Conservation (phyloP, 2,329 filamentous ascomycete genomes). For the Trichophyton rubrum region DNA sequence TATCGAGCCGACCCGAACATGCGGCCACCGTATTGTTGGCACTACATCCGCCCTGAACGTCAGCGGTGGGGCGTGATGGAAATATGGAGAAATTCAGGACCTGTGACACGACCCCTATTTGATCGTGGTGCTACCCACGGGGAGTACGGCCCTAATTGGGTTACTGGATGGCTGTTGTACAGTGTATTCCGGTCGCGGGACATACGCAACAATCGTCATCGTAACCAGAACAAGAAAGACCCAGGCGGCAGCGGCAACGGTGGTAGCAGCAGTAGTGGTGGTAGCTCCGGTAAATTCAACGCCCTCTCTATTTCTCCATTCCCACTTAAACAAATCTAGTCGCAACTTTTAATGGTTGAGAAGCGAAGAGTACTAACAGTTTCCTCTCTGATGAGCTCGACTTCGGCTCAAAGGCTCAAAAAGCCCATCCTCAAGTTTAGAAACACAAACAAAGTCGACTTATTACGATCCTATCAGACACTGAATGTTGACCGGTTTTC, state of each 20-base stretch:
- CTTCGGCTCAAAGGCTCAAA: constrained; percentile 17
- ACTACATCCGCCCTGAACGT: constrained; percentile 33
- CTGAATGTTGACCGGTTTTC: constrained; percentile 17
- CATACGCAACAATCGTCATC: constrained; percentile 36
- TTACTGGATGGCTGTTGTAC: constrained; percentile 36
- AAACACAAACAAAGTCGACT: constrained; percentile 18
- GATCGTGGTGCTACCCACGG: constrained; percentile 30
- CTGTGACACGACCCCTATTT: constrained; percentile 29
- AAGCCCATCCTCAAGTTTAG: constrained; percentile 15
- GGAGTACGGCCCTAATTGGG: constrained; percentile 37
- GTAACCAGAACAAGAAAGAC: constrained; percentile 25
- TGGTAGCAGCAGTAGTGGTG: constrained; percentile 3
- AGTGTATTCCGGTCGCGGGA: constrained; percentile 37
- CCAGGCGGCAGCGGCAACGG: constrained; percentile 10
- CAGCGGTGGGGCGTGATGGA: constrained; percentile 32
- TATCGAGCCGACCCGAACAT: constrained; percentile 26
- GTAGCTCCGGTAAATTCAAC: constrained; percentile 8
- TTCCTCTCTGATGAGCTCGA: constrained; percentile 12
- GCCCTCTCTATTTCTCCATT: background rate
- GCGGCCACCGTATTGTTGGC: constrained; percentile 35
- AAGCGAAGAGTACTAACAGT: background rate
- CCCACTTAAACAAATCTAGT: background rate
- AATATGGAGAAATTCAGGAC: constrained; percentile 31
- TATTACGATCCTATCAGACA: constrained; percentile 34
- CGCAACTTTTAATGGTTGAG: background rate